These are phyloP conservation scores for Cucumis variabilis DNA, from an alignment of 331 rosid species.

Conservation along the genomic window DNA sequence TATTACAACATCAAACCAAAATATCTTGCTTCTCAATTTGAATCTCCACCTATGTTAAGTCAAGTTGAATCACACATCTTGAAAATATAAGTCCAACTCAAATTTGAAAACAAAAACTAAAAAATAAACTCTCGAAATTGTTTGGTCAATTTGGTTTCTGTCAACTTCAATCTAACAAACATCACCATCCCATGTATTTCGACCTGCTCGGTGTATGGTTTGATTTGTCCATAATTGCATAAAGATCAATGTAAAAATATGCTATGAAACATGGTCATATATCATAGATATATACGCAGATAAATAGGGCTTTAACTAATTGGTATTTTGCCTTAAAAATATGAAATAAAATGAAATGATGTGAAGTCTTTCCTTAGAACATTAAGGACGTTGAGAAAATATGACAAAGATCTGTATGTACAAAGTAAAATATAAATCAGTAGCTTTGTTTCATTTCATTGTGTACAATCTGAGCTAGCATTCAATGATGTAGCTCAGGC, in stretches of 20 bases:
- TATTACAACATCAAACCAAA: conserved; percentile 12
- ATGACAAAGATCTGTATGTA: neutral
- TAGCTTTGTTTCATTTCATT: neutral
- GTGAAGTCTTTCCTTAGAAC: neutral
- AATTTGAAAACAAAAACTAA: neutral
- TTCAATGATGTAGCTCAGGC: conserved; percentile 37
- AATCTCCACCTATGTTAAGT: neutral
- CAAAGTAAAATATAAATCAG: conserved; percentile 1
- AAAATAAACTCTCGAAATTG: neutral
- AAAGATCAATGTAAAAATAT: neutral
- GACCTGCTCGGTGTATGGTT: neutral
- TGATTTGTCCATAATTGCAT: neutral
- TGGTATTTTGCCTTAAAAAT: neutral
- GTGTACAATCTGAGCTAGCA: neutral
- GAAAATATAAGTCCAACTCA: neutral
- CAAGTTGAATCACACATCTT: neutral
- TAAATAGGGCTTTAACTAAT: neutral
- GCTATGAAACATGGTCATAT: neutral
- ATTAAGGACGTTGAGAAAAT: neutral
- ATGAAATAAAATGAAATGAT: conserved; percentile 16
- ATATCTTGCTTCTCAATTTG: neutral
- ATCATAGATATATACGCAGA: neutral
- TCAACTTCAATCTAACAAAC: neutral
- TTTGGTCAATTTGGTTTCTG: neutral
- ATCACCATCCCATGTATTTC: no score